Evolutionary conservation across 2,329 filamentous ascomycete genomes (phyloP).

Genomic region (Talaromyces atroroseus): DNA sequence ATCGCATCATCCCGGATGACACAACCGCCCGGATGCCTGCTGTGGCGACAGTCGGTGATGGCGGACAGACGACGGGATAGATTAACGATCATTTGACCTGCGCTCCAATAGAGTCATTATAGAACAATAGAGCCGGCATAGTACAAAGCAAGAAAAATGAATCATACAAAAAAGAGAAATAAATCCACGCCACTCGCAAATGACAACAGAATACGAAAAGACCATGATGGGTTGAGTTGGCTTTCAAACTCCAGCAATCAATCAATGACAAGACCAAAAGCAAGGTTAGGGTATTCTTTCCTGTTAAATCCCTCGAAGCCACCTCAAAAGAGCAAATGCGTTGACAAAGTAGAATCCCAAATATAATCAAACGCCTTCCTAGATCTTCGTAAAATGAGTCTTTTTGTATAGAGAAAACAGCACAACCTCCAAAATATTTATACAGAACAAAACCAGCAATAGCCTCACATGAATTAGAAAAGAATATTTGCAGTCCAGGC

Average conservation of each 20-base stretch:
- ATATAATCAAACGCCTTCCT: slow-evolving; percentile 10
- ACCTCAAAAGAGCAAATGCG: slow-evolving; percentile 2
- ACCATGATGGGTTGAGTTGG: not conserved
- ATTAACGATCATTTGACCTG: slow-evolving; percentile 7
- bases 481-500: slow-evolving; percentile 12
- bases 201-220: slow-evolving; percentile 7
- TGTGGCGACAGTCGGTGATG: not conserved
- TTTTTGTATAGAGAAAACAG: slow-evolving; percentile 8
- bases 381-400: slow-evolving; percentile 12
- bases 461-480: slow-evolving; percentile 6
- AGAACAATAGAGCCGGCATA: slow-evolving; percentile 9
- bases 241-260: not conserved
- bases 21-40: not conserved
- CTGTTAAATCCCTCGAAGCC: slow-evolving; percentile 12
- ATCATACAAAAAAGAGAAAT: slow-evolving; percentile 16
- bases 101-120: slow-evolving; percentile 2
- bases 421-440: slow-evolving; percentile 6
- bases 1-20: not conserved
- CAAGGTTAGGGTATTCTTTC: slow-evolving; percentile 17
- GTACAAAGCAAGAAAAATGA: slow-evolving; percentile 15
- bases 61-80: not conserved
- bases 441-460: slow-evolving; percentile 5
- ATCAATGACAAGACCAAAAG: not conserved
- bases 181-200: not conserved
- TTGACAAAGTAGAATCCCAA: not conserved